Percentiles rank a stretch among this genome's conserved stretches.
These are phyloP conservation scores for Ramalina peruviana DNA, from an alignment of 495 filamentous ascomycete species.

Conservation along the genomic window DNA sequence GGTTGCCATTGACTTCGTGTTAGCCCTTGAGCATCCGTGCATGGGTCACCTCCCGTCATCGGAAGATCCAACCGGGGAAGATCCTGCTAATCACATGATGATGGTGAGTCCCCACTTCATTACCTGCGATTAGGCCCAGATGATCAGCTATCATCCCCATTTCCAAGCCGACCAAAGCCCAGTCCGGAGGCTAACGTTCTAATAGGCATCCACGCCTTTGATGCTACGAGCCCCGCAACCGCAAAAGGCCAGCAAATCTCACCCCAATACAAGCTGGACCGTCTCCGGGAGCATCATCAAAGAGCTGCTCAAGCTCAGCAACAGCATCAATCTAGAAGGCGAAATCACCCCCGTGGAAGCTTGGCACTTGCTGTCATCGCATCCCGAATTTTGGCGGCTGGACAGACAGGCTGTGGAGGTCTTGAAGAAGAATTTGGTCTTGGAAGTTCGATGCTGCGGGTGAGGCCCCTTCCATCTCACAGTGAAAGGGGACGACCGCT, in stretches of 20 bases:
- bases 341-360: slow-evolving; percentile 38
- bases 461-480: slow-evolving; percentile 7
- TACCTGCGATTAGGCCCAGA: no score
- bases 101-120: neutral
- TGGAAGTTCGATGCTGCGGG: slow-evolving; percentile 15
- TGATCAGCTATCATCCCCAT: no score
- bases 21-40: slow-evolving; percentile 18
- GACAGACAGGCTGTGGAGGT: slow-evolving; percentile 7
- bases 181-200: no score
- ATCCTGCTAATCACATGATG: slow-evolving; percentile 16
- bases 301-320: slow-evolving; percentile 14
- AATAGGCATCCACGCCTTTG: slow-evolving; percentile 10
- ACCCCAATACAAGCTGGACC: slow-evolving; percentile 10
- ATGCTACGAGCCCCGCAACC: slow-evolving; percentile 9
- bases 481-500: neutral
- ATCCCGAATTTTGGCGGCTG: slow-evolving; percentile 14
- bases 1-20: slow-evolving; percentile 17
- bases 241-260: slow-evolving; percentile 2
- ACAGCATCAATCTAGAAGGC: slow-evolving; percentile 52
- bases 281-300: slow-evolving; percentile 13
- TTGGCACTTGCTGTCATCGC: slow-evolving; percentile 15
- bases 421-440: slow-evolving; percentile 12
- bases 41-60: slow-evolving; percentile 16
- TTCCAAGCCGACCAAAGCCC: no score
- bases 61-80: slow-evolving; percentile 4